Base-by-base conservation (phyloP, 75 land plant genomes). In the Sequoia sempervirens region DNA sequence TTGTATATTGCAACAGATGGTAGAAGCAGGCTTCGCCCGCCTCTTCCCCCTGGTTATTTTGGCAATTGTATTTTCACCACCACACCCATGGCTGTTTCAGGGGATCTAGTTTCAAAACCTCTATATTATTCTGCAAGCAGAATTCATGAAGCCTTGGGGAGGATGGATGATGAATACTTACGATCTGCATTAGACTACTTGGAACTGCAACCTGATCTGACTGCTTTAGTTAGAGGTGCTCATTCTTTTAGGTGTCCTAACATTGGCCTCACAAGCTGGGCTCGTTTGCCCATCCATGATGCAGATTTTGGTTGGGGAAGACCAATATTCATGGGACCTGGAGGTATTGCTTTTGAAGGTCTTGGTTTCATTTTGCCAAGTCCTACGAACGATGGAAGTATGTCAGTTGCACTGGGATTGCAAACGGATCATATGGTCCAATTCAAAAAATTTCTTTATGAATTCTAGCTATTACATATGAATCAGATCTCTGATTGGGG, bases 261-360 rank as follows among this genome's bases (percentile, higher is more conserved):
- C 61, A 76, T 92, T 34, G 91, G 92, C 38, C 84, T 92, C 82
- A 91, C 89, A 30, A 91, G 93, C 85, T 93, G 94, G 94, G 75
- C 91, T 69, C 82, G 87, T 56, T 75, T 93, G 83, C 91, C 93
- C 30, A 79, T 93, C 43, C 85, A 91, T 80, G 93, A 91, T 4
- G 87, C 89, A 30, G 94, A 93, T 86, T 93, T 93, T 82, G 94
- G 94, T 58, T 93, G 93, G 93, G 94, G 94, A 12, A 58, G 84
- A 23, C 93, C 98, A 50, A 91, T 92, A 11, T 96, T 95, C 88
- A 93, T 96, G 94, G 94, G 96, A 17, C 88, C 91, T 81, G 87
- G 75, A 5, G 86, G 83, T 13, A 86, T 89, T 34, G 84, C 87
- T 58, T 90, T 68, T 74, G 91, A 89, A 73, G 92, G 88, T 2